These are phyloP conservation scores for Polyporus tsugae DNA, from an alignment of 1,284 basidiomycete genomes.

Conservation along the genomic window DNA sequence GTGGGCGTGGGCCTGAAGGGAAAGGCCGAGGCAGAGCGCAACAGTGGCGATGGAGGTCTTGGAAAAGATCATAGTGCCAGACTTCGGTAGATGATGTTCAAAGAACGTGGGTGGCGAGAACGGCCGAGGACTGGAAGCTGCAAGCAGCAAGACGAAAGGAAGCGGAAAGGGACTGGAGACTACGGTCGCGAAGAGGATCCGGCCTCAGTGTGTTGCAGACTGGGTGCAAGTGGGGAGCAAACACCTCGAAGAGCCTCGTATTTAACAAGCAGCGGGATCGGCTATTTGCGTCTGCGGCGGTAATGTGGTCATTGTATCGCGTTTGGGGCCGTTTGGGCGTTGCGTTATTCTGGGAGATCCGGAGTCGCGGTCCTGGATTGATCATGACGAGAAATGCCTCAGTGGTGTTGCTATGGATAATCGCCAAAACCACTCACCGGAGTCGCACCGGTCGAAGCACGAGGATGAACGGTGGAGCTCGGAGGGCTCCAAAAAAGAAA, in stretches of 20 bases:
- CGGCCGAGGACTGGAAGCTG: neutral
- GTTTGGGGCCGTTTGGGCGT: neutral
- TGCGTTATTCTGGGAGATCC: neutral
- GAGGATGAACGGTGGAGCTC: neutral
- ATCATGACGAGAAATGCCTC: conserved; percentile 1
- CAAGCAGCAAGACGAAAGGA: neutral
- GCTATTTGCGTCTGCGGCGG: neutral
- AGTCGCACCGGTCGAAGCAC: neutral
- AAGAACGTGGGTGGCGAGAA: conserved; percentile 9
- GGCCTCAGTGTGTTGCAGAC: conserved; percentile 27
- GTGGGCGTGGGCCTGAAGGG: conserved; percentile 50
- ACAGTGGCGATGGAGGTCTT: conserved; percentile 32
- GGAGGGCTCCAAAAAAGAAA: neutral
- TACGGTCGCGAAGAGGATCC: conserved; percentile 27
- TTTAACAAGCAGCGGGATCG: neutral
- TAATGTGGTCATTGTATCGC: neutral
- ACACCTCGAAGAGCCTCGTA: neutral
- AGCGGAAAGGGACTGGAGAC: conserved; percentile 15
- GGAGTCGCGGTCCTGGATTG: neutral
- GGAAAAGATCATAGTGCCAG: conserved; percentile 32
- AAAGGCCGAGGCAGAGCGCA: conserved; percentile 33
- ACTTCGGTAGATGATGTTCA: conserved; percentile 8
- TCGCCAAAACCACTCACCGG: neutral
- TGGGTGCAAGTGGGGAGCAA: conserved; percentile 18
- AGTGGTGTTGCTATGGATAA: neutral